Base-by-base conservation (phyloP, 148 eudicot species). In the Salicornia ramosissima region DNA sequence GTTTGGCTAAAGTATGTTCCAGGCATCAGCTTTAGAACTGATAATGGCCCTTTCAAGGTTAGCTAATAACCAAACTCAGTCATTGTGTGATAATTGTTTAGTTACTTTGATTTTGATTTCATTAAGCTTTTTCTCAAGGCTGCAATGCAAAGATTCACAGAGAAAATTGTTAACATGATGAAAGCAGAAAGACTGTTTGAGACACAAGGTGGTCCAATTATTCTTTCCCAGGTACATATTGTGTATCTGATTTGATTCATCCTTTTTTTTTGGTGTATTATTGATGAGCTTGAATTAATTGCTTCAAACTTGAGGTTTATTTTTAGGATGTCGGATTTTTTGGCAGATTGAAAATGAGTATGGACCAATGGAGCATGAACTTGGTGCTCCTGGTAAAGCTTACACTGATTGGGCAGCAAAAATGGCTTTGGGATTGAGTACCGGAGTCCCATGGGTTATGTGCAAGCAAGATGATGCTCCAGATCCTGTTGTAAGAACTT, bases 381-480 rank as follows among this genome's bases (percentile, higher is more conserved):
- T 77, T 8, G 98, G 98, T 29, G 92, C 83, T 57, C 82, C 90
- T 12, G 97, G 87, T 60, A 59, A 66, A 74, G 77, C 84, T 50
- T 93, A 93, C 76, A 40, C 91, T n/a, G 64, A 83, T 68, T 93
- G 98, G 98, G 97, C 97, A 55, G 96, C 98, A 6, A 80, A 85
- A 69, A 88, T 93, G 97, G 98, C 97, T 21, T 74, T 88, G 25
- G 88, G 80, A 58, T 86, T 84, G n/a, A 76, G 77, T 66, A 90
- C 96, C 6, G 98, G 97, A 57, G 97, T 90, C 30, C 98, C 98
- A 39, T 93, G 98, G 98, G 80, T 90, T 72, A 93, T 93, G 98
- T 93, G 98, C 86, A 88, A 90, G 83, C 97, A 93, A 75, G 91
- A 86, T 67, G 98, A 90, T 84, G 97, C 98, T 33, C 98, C 97